These are phyloP conservation scores for Saccharomyces hybrid DNA, from an alignment of 1,139 yeast genomes.

Conservation along the genomic window DNA sequence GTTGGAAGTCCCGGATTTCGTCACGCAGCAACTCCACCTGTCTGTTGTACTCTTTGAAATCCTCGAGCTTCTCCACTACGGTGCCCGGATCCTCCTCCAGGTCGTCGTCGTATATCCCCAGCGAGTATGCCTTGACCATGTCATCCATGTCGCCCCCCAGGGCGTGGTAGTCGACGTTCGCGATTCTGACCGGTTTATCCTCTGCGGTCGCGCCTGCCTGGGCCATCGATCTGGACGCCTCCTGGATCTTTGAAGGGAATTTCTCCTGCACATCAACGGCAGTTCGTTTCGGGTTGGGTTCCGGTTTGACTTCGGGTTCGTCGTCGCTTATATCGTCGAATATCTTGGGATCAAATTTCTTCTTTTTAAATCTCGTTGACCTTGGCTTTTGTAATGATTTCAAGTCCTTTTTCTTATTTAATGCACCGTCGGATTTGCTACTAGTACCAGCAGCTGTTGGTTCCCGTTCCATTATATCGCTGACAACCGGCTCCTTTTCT, in stretches of 20 bases:
- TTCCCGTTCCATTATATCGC: neutral
- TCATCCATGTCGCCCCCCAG: conserved; percentile 43
- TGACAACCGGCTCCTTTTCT: neutral
- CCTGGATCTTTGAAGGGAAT: conserved; percentile 8
- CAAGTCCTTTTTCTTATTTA: neutral
- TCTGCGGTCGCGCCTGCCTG: conserved; percentile 4
- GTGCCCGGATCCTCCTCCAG: conserved; percentile 46
- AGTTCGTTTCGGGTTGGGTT: neutral
- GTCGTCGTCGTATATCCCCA: conserved; percentile 57
- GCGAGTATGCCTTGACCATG: conserved; percentile 54
- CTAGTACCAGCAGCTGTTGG: neutral
- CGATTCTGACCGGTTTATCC: conserved; percentile 15
- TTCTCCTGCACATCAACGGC: neutral
- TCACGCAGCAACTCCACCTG: conserved; percentile 39
- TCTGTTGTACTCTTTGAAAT: conserved; percentile 47
- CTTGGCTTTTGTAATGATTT: neutral
- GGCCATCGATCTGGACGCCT: conserved; percentile 11
- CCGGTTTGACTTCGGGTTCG: neutral
- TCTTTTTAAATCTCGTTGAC: neutral
- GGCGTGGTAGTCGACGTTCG: conserved; percentile 37
- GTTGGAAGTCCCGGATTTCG: conserved; percentile 22
- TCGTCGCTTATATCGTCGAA: conserved; percentile 2
- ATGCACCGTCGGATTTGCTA: neutral
- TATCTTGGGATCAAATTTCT: neutral
- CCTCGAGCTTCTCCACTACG: conserved; percentile 47